Percentiles rank a stretch among this genome's conserved stretches.
Evolutionary conservation across 2,329 filamentous ascomycete species (phyloP).

Genomic region (Penicillium corylophilum): DNA sequence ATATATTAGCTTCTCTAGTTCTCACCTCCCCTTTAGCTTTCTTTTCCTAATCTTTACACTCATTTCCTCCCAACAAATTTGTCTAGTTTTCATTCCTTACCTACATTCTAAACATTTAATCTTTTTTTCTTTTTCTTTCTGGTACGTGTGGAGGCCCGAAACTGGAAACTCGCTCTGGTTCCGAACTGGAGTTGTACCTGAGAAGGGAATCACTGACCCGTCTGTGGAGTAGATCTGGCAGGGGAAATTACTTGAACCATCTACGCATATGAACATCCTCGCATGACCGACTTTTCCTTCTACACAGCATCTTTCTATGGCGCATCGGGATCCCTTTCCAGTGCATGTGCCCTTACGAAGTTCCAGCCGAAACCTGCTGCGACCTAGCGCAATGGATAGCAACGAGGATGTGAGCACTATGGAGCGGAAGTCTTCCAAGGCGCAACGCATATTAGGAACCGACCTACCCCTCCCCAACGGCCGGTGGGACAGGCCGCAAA

Average conservation of each 20-base stretch:
- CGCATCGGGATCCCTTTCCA: slow-evolving; percentile 12
- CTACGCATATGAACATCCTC: slow-evolving; percentile 4
- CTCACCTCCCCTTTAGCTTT: not conserved
- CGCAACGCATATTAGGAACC: slow-evolving; percentile 34
- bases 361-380: slow-evolving; percentile 16
- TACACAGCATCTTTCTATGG: slow-evolving; percentile 10
- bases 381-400: slow-evolving; percentile 15
- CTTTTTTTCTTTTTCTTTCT: not conserved
- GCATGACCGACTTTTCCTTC: slow-evolving; percentile 1
- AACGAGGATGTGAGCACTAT: slow-evolving; percentile 17
- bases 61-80: not conserved
- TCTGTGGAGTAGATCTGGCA: slow-evolving; percentile 12
- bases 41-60: not conserved
- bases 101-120: not conserved
- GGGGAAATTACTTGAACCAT: slow-evolving; percentile 3
- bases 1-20: not conserved
- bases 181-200: not conserved
- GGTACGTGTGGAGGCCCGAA: not conserved
- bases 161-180: not conserved
- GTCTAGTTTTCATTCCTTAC: not conserved
- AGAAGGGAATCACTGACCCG: slow-evolving; percentile 7
- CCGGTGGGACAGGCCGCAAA: slow-evolving; percentile 24
- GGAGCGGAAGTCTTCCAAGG: slow-evolving; percentile 30
- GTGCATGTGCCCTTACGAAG: slow-evolving; percentile 25
- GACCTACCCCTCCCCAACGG: slow-evolving; percentile 27